Conservation (phyloP, 2,329 filamentous ascomycete species). For the Tolypocladium ophioglossoides region DNA sequence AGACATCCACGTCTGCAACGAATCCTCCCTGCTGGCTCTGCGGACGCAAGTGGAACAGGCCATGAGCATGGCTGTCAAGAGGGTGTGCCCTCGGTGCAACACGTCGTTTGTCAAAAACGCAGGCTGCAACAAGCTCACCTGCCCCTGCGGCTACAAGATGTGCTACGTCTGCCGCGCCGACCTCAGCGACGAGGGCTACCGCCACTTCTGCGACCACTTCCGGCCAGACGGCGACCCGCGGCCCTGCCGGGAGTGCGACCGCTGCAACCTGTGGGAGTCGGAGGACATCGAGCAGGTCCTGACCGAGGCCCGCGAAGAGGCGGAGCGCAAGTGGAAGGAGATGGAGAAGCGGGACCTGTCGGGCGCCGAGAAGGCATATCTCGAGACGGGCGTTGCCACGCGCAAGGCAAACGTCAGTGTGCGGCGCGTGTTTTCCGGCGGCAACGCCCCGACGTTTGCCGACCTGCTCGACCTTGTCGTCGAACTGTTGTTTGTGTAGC, state of each 20-base stretch:
- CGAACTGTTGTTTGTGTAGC: constrained; percentile 30
- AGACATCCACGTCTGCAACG: constrained; percentile 85
- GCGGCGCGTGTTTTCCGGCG: constrained; percentile 20
- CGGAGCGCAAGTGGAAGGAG: constrained; percentile 60
- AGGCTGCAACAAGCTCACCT: constrained; percentile 95
- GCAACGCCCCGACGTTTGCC: constrained; percentile 25
- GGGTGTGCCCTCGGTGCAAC: constrained; percentile 84
- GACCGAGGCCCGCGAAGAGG: constrained; percentile 56
- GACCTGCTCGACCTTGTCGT: constrained; percentile 36
- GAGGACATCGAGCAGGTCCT: constrained; percentile 63
- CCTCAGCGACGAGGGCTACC: constrained; percentile 66
- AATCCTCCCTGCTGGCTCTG: constrained; percentile 69
- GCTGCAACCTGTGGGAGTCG: constrained; percentile 69
- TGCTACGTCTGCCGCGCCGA: constrained; percentile 90
- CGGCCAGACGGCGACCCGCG: constrained; percentile 64
- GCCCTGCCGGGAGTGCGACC: constrained; percentile 67
- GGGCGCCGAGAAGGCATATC: constrained; percentile 42
- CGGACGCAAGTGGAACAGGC: constrained; percentile 86
- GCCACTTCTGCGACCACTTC: constrained; percentile 95
- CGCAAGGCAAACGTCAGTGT: constrained; percentile 14
- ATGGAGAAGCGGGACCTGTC: constrained; percentile 50
- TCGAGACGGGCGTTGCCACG: constrained; percentile 40
- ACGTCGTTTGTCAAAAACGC: constrained; percentile 86
- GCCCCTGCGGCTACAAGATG: constrained; percentile 94
- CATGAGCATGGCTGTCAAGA: constrained; percentile 88